Base-by-base conservation (phyloP, 345 rosid genomes). In the Hevea brasiliensis region DNA sequence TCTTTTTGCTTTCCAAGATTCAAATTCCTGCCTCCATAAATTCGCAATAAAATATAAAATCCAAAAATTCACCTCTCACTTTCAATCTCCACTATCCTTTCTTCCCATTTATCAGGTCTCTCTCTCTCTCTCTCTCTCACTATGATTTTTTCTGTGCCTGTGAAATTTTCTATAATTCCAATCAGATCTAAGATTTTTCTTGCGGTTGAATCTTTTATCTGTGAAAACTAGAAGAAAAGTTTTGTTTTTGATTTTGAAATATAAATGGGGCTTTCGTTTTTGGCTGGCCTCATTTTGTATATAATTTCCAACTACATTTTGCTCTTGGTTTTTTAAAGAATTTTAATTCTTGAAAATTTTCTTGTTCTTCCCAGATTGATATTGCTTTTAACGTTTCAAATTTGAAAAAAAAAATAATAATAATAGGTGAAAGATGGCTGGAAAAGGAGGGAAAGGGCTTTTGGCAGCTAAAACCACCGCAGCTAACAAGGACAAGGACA, bases 381-480 rank as follows among this genome's bases (percentile, higher is more conserved):
- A 32, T 32, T 32, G 37, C 37, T 32, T 32, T 32, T 32, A 32
- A 32, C 37, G 2, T 2, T 4, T 32, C 3, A 32, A 32, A 32
- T 32, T 32, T 32, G 37, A 32, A 32, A 32, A 32, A 32, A 32
- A 32, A 32, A 32, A 32, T n/a, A n/a, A n/a, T n/a, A 21, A 58
- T 26, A 37, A 27, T 48, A 65, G 63, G 83, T 60, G 72, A 55
- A 80, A 72, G 35, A 91, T 93, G 98, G 98, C 92, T 50, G 98
- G 98, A 26, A 93, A 93, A 79, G 98, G 98, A 27, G 98, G 98
- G 10, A 91, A 91, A 65, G 94, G 97, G 1, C 97, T 91, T 51
- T 65, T 88, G 57, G 91, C 94, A 4, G 82, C 90, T 8, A 93
- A 93, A 80, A 93, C 98, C 37, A 87, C 89, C 7, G 91, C 95